Conservation (phyloP, 2,329 filamentous ascomycete species). For the Xylaria sp. region DNA sequence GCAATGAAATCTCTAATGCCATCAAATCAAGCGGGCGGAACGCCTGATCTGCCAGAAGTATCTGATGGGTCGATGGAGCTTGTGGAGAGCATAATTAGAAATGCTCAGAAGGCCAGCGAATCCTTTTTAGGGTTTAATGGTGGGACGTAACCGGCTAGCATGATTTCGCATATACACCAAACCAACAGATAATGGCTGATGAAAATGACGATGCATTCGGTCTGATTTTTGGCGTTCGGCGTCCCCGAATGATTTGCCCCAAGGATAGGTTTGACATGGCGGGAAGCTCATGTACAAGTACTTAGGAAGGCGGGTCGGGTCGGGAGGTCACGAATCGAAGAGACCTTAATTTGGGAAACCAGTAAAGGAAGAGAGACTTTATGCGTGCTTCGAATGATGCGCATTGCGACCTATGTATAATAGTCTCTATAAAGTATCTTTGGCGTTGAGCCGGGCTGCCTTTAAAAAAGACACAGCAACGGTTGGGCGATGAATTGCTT, state of each 20-base stretch:
- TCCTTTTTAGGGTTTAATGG: constrained; percentile 21
- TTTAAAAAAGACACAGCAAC: background rate
- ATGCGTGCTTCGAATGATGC: background rate
- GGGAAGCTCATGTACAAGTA: constrained; percentile 20
- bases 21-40: constrained; percentile 21
- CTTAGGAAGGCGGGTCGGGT: background rate
- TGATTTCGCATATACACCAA: background rate
- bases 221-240: constrained; percentile 28
- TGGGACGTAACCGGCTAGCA: background rate
- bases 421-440: background rate
- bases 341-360: background rate
- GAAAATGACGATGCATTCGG: constrained; percentile 25
- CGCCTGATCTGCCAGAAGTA: constrained; percentile 48
- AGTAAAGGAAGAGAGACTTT: background rate
- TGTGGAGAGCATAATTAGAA: constrained; percentile 50
- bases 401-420: constrained; percentile 9
- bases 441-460: constrained; percentile 12
- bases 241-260: background rate
- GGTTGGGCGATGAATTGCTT: constrained; percentile 12
- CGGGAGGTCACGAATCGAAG: background rate
- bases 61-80: constrained; percentile 50
- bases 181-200: constrained; percentile 23
- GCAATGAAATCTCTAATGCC: background rate
- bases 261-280: constrained; percentile 11
- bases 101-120: constrained; percentile 49